phyloP scores from a whole-genome alignment of 306 rosid species.

The Gynostemma pentaphyllum region DNA sequence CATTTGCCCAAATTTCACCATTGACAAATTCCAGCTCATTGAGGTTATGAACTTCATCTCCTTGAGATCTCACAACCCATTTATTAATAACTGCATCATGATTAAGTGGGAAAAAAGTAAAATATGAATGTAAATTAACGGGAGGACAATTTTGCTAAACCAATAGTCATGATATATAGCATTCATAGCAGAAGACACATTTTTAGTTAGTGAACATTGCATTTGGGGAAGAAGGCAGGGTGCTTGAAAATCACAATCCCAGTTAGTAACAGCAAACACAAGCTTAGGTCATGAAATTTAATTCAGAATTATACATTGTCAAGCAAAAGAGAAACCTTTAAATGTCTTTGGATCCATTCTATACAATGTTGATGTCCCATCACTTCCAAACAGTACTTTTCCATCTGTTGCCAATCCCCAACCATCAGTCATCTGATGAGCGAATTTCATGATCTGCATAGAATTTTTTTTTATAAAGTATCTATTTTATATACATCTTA shows the following conservation, averaged over 20 bases:
- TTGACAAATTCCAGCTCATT: slow-evolving; percentile 79
- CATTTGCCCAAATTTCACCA: slow-evolving; percentile 92
- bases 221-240: neutral
- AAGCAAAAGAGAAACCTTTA: slow-evolving; percentile 32
- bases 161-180: neutral
- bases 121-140: neutral
- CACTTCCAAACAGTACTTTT: slow-evolving; percentile 75
- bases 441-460: slow-evolving; percentile 46
- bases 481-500: neutral
- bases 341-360: slow-evolving; percentile 53
- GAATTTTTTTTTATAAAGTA: no score
- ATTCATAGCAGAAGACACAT: neutral
- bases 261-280: neutral
- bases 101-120: neutral
- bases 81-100: slow-evolving; percentile 41
- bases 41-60: slow-evolving; percentile 57
- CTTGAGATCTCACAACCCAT: slow-evolving; percentile 50
- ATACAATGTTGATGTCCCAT: slow-evolving; percentile 72
- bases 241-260: neutral
- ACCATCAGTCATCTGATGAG: slow-evolving; percentile 79
- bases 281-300: neutral
- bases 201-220: neutral
- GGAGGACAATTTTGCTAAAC: neutral
- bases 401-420: slow-evolving; percentile 98
- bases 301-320: neutral